phyloP scores from a whole-genome alignment of 1,139 yeast species.

The Suhomyces terraborum region DNA sequence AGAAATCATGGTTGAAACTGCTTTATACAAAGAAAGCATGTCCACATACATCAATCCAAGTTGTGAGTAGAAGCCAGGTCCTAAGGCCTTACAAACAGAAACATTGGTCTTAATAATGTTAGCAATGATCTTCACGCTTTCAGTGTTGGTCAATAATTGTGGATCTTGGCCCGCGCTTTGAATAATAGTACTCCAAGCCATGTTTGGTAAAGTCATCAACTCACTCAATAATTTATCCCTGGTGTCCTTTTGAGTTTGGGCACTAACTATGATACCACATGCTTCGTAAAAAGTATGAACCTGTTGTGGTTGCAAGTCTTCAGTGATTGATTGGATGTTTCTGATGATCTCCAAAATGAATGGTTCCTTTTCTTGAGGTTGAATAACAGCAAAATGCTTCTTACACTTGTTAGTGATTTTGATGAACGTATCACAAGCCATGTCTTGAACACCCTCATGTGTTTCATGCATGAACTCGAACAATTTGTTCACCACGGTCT shows the following conservation, averaged over 20 bases:
- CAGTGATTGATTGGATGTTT: constrained; percentile 81
- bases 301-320: constrained; percentile 94
- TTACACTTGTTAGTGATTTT: constrained; percentile 94
- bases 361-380: constrained; percentile 86
- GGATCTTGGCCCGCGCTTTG: constrained; percentile 89
- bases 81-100: constrained; percentile 88
- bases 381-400: constrained; percentile 88
- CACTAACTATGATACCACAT: constrained; percentile 90
- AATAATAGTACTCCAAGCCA: constrained; percentile 91
- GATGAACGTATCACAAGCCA: constrained; percentile 99
- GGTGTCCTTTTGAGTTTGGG: constrained; percentile 63
- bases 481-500: constrained; percentile 91
- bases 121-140: constrained; percentile 88
- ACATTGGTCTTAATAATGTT: constrained; percentile 94
- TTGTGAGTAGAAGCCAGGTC: constrained; percentile 89
- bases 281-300: constrained; percentile 98
- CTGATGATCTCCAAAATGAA: constrained; percentile 88
- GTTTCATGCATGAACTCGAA: constrained; percentile 99
- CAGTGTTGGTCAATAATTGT: constrained; percentile 76
- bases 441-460: constrained; percentile 98
- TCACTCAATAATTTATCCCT: constrained; percentile 76
- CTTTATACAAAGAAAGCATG: constrained; percentile 85
- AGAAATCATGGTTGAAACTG: constrained; percentile 88
- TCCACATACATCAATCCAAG: constrained; percentile 84
- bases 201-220: constrained; percentile 87